A percentile compares a stretch with the other conserved stretches of the same genome.
phyloP scores from a whole-genome alignment of 2,329 filamentous ascomycete genomes.

The Fusarium sp. region DNA sequence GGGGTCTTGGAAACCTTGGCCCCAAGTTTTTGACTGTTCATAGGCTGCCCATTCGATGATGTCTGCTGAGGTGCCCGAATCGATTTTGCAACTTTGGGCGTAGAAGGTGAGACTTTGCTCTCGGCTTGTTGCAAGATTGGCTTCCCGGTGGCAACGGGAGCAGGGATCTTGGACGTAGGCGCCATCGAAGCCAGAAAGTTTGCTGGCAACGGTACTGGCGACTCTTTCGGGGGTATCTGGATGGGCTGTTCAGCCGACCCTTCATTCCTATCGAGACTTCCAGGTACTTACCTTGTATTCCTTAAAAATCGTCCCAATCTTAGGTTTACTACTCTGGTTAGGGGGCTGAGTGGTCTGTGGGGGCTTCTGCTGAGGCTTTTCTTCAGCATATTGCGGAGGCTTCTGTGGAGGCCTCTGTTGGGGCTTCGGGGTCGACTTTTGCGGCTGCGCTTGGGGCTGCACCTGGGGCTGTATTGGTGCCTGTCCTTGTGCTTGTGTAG shows the following conservation, averaged over 20 bases:
- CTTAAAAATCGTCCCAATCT: constrained; percentile 40
- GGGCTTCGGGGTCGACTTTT: neutral
- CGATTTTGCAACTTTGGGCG: neutral
- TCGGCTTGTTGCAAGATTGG: constrained; percentile 17
- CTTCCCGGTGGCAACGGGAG: constrained; percentile 25
- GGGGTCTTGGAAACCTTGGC: constrained; percentile 42
- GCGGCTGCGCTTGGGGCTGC: neutral
- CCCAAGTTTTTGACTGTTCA: neutral
- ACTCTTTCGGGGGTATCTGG: constrained; percentile 52
- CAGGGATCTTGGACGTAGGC: constrained; percentile 38
- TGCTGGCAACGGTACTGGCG: constrained; percentile 55
- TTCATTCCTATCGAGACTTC: constrained; percentile 34
- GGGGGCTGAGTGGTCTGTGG: constrained; percentile 10
- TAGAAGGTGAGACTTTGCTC: neutral
- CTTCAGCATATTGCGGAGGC: neutral
- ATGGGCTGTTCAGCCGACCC: constrained; percentile 44
- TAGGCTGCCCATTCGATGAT: constrained; percentile 12
- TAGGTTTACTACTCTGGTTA: constrained; percentile 36
- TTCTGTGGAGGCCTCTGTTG: neutral
- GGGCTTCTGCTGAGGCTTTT: neutral
- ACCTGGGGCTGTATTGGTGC: neutral
- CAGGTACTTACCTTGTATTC: constrained; percentile 47
- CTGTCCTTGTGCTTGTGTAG: neutral
- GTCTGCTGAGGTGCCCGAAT: constrained; percentile 9
- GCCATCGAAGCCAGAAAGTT: constrained; percentile 55